Evolutionary conservation across 345 rosid genomes (phyloP), one percentile per base, ranked within the genome.

Genomic region (Brassica nigra): DNA sequence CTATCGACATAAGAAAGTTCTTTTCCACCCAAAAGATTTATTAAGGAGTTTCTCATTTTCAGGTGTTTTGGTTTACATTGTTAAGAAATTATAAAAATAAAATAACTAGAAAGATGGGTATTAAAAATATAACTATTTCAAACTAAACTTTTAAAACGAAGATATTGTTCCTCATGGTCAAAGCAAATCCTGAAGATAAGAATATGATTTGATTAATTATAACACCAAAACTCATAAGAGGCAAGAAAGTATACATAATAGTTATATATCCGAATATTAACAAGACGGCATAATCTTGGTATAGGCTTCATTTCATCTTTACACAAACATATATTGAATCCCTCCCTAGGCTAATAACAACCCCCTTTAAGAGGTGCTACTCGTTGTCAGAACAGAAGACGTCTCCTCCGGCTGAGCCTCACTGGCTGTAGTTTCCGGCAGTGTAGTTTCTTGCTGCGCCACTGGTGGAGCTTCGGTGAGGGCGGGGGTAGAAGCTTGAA

Each of bases 401-500:
- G 5, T 39, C 76, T 80, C 79, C 42, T 74, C 78, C 1, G 63
- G 73, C 66, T 74, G 75, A 75, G 73, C 76, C 68, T 75, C 83
- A 70, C 78, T 74, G 42, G 82, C 69, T 81, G 81, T 82, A 29
- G 71, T 52, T 74, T 73, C 75, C 11, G 66, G 44, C 59, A 67
- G 20, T 5, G 78, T 23, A 1, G 79, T 54, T 70, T 82, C 82
- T 79, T 74, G 62, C 75, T 70, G 69, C 55, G 72, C 54, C 30
- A 85, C 57, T 8, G 92, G 42, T 44, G 86, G 90, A 27, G 85
- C 62, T 69, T 87, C 91, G 0, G 81, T 74, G 57, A 62, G 34
- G 67, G 70, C 63, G 6, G 94, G 87, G 20, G 79, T 75, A 2
- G 95, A 78, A 27, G 91, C 87, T 76, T 90, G 83, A 77, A 88